Evolutionary conservation across 805 yeast species (phyloP), one percentile per base, ranked within the genome.

Genomic region (Spathaspora girioi): DNA sequence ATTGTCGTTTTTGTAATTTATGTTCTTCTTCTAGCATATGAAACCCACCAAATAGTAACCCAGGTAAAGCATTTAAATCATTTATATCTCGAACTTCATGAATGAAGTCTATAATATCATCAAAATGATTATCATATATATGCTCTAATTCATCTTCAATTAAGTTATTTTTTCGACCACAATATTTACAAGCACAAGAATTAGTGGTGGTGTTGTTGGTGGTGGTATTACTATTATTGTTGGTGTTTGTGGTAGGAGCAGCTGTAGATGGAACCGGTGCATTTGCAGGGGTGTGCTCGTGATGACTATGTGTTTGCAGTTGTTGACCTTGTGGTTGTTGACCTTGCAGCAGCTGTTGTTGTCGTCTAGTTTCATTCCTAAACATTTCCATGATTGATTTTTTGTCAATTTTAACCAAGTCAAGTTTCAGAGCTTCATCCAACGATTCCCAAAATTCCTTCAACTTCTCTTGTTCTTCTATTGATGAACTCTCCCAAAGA

Each of bases 121-220:
- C 83, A 55, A 83, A 84, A 59, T 85, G 83, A 15, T 82, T 81
- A 54, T 86, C 86, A 62, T 87, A 89, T 6, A 89, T 78, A 50
- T 79, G 80, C 59, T 84, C 90, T 60, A 91, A 76, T 63, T 89
- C 96, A 57, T 81, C 83, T 61, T 87, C 94, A 55, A 89, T 79
- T 14, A 89, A 82, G 47, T 73, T 67, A 59, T 85, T 82, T 57
- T 87, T 84, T 45, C 88, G 79, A 1, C 92, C 93, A 69, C 97
- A 92, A 17, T 82, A 82, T 3, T 83, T 71, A 64, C 97, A 92
- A 52, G 81, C 77, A 64, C 97, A 91, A 0, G 49, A 47, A 46
- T 58, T 60, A 15, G 40, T 26, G 9, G 38, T 18, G n/a, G 41
- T 26, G 23, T 38, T 48, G 31, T 44, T 42, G 18, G 31, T 14